These are phyloP conservation scores for Trametes gibbosa DNA, from an alignment of 768 basidiomycete genomes.

Conservation along the genomic window DNA sequence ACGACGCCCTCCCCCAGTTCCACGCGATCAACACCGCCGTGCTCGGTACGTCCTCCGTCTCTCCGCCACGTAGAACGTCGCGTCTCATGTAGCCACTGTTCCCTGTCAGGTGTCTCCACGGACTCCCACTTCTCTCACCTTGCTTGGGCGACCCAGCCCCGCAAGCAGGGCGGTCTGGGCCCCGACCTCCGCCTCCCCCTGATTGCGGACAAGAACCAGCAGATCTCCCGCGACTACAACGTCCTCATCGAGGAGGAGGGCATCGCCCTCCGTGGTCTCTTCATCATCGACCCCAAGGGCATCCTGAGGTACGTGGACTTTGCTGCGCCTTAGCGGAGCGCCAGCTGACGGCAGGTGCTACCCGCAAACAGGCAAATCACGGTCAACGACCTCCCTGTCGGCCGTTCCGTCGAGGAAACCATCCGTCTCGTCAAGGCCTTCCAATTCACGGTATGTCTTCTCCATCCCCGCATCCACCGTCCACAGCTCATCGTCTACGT, in stretches of 20 bases:
- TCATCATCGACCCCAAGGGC: constrained; percentile 86
- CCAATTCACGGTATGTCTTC: constrained; percentile 71
- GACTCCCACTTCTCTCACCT: constrained; percentile 89
- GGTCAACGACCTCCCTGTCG: constrained; percentile 90
- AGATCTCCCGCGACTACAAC: constrained; percentile 81
- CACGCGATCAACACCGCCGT: constrained; percentile 69
- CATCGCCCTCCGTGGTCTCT: constrained; percentile 82
- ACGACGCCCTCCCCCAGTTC: constrained; percentile 79
- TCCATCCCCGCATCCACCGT: neutral
- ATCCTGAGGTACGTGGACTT: constrained; percentile 50
- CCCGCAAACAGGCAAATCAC: constrained; percentile 63
- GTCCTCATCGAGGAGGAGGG: constrained; percentile 88
- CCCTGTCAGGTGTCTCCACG: constrained; percentile 65
- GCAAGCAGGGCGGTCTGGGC: constrained; percentile 86
- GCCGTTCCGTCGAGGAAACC: constrained; percentile 94
- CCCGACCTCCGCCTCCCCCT: constrained; percentile 85
- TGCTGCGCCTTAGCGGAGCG: neutral
- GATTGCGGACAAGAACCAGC: constrained; percentile 76
- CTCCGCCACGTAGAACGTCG: neutral
- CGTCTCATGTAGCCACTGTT: neutral
- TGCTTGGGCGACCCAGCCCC: constrained; percentile 80
- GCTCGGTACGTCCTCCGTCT: constrained; percentile 52
- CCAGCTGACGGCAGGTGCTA: neutral
- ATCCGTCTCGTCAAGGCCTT: constrained; percentile 89
- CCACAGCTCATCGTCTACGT: neutral